Evolutionary conservation across 768 basidiomycete species (phyloP), one percentile per base, ranked within the genome.

Genomic region (Phanerochaete carnosa): DNA sequence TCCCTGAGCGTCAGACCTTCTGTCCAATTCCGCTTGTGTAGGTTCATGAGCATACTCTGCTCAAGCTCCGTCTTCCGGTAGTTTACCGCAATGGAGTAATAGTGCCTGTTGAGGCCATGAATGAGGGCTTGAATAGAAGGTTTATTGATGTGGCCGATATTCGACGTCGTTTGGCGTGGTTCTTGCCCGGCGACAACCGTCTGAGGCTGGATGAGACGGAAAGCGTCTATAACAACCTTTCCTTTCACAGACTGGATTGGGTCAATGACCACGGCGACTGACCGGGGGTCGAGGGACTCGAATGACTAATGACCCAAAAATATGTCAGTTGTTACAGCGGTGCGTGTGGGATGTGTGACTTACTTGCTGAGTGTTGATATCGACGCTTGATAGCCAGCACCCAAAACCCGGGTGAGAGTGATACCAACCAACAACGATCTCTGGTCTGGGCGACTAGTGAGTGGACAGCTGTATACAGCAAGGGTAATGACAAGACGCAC

Each of bases 371-470:
- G 97, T 99, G 76, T 98, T 97, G 71, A 98, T 95, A 77, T 99
- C 97, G 23, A 98, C 96, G 67, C 94, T 95, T 49, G 95, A 98
- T 43, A 99, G 79, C 97, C 97, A 99, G 74, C 97, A 99, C 4
- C 97, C 97, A 75, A 98, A 99, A 37, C 97, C 97, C 58, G 97
- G 97, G 80, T 99, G 97, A 39, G 97, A 98, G 76, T 99, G 97
- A 71, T 99, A 99, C 97, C 97, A 99, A 3, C 97, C 97, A 1
- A 99, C 97, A 5, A 98, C 97, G 87, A 79, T 98, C 97, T 30
- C 57, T n/a, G 26, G 8, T 49, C 39, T 16, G 30, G 12, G 16
- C 39, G 12, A 25, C 15, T 6, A 15, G 22, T 55, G n/a, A 45
- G 52, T 32, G 19, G 29, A n/a, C 35, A 4, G 37, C 5, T 16